phyloP scores from a whole-genome alignment of 768 basidiomycete genomes.

The Tricholoma terreum region DNA sequence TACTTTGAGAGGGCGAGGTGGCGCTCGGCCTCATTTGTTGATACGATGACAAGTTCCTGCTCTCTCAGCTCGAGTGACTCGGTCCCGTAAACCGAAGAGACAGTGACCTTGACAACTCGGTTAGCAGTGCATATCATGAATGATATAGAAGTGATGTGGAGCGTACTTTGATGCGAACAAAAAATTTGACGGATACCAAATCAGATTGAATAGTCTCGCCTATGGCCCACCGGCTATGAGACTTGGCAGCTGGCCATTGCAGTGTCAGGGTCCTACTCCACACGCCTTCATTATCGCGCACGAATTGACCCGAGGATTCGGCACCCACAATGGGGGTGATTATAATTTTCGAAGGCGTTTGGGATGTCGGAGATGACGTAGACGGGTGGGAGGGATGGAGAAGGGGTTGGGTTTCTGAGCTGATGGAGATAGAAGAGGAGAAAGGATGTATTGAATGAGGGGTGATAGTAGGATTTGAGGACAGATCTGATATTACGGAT shows the following conservation, averaged over 20 bases:
- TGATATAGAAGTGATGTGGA: slow-evolving; percentile 11
- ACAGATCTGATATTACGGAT: slow-evolving; percentile 25
- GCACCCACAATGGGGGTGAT: slow-evolving; percentile 53
- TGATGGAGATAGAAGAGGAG: slow-evolving; percentile 25
- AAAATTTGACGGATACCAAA: slow-evolving; percentile 65
- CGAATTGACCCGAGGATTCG: slow-evolving; percentile 58
- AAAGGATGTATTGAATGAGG: slow-evolving; percentile 30
- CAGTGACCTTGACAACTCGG: slow-evolving; percentile 36
- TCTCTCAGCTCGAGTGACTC: slow-evolving; percentile 71
- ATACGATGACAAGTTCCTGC: slow-evolving; percentile 61
- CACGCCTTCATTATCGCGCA: slow-evolving; percentile 51
- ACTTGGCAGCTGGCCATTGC: slow-evolving; percentile 69
- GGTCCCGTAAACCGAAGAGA: slow-evolving; percentile 55
- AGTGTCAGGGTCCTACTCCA: slow-evolving; percentile 66
- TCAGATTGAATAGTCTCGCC: slow-evolving; percentile 74
- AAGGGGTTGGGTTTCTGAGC: slow-evolving; percentile 28
- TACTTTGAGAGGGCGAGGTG: slow-evolving; percentile 61
- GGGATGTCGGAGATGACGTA: slow-evolving; percentile 19
- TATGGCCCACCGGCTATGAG: slow-evolving; percentile 71
- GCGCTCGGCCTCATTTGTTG: slow-evolving; percentile 68
- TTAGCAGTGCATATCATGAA: slow-evolving; percentile 11
- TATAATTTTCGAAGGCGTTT: slow-evolving; percentile 37
- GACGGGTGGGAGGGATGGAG: slow-evolving; percentile 18
- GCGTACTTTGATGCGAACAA: slow-evolving; percentile 64
- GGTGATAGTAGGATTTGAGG: slow-evolving; percentile 42